phyloP scores from a whole-genome alignment of 805 yeast genomes.

The Clavispora santaluciae region DNA sequence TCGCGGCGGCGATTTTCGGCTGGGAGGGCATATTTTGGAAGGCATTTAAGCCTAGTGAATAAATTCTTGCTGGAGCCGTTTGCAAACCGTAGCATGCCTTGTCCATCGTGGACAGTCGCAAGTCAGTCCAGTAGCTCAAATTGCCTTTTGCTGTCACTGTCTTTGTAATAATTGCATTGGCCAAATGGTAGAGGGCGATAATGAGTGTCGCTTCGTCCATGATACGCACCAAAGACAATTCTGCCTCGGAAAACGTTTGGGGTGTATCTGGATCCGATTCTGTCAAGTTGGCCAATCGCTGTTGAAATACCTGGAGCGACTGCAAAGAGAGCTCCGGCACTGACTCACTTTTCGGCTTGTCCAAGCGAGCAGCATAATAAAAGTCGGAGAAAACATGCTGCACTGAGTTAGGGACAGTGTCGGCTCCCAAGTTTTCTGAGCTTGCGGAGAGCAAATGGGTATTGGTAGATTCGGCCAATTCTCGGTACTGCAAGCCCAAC shows the following conservation, averaged over 20 bases:
- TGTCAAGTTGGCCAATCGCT: conserved; percentile 1
- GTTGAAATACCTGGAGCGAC: conserved; percentile 6
- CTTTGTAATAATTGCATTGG: conserved; percentile 31
- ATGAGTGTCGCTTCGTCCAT: conserved; percentile 23
- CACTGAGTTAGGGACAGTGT: conserved; percentile 10
- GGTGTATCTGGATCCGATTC: neutral
- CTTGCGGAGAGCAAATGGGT: conserved; percentile 13
- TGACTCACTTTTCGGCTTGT: conserved; percentile 7
- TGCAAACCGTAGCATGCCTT: conserved; percentile 33
- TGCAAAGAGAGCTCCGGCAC: conserved; percentile 12
- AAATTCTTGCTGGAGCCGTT: conserved; percentile 26
- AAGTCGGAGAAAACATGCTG: conserved; percentile 13
- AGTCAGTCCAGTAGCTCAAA: conserved; percentile 31
- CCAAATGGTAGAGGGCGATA: conserved; percentile 22
- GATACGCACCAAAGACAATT: conserved; percentile 7
- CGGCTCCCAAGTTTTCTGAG: conserved; percentile 6
- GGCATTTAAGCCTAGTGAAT: neutral
- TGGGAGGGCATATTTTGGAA: neutral
- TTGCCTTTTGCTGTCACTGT: conserved; percentile 30
- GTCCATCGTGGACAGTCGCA: conserved; percentile 20
- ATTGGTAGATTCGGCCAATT: conserved; percentile 17
- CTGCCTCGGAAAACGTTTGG: neutral
- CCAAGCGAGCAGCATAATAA: conserved; percentile 12
- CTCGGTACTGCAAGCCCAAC: conserved; percentile 18
- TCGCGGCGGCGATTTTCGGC: neutral